These are phyloP conservation scores for Pythium dissimile DNA, from an alignment of 352 stramenopile genomes.

Conservation along the genomic window DNA sequence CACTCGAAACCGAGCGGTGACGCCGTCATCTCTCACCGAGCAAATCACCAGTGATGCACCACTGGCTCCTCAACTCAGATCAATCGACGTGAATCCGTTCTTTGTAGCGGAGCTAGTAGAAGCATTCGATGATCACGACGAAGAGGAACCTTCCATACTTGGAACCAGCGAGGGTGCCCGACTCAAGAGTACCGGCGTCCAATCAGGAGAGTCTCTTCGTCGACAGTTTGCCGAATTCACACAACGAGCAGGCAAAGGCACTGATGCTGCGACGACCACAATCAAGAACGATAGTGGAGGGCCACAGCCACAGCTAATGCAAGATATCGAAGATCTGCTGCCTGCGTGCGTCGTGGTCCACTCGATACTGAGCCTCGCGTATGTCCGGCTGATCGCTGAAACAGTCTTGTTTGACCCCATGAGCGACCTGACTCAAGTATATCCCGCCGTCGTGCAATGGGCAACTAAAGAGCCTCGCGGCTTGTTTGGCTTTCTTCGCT, in stretches of 20 bases:
- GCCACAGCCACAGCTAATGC: background rate
- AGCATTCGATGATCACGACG: slow-evolving; percentile 7
- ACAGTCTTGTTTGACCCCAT: background rate
- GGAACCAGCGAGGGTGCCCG: no score
- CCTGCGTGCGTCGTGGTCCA: slow-evolving; percentile 8
- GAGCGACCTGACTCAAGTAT: background rate
- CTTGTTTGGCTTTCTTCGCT: slow-evolving; percentile 5
- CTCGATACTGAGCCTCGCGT: slow-evolving; percentile 6
- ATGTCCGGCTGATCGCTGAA: slow-evolving; percentile 4
- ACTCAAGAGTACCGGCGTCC: no score
- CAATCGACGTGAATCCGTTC: slow-evolving; percentile 8
- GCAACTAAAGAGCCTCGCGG: background rate
- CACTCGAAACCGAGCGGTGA: background rate
- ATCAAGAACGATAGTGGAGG: background rate
- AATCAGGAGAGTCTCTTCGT: no score
- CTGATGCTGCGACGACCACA: background rate
- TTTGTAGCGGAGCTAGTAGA: background rate
- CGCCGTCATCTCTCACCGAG: background rate
- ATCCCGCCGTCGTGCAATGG: slow-evolving; percentile 11
- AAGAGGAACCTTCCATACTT: no score
- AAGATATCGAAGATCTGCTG: slow-evolving; percentile 10
- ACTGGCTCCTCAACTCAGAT: no score
- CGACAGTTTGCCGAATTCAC: no score
- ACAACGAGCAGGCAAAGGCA: background rate
- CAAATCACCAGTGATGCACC: no score